phyloP scores from a whole-genome alignment of 352 stramenopile species.

The Phytophthora macrochlamydospora region DNA sequence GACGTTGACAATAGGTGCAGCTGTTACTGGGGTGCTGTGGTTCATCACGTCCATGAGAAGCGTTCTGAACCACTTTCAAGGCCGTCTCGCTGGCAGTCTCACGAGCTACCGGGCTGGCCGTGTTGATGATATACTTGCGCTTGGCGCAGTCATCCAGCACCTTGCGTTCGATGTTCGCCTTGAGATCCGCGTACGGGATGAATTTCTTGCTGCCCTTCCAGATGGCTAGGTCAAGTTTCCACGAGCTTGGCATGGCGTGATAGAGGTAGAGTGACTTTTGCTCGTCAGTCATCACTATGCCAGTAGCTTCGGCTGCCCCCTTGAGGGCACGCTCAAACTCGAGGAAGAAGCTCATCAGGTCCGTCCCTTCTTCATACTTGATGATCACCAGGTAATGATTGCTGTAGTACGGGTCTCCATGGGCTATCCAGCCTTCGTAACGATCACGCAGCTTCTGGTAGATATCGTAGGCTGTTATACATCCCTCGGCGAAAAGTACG shows the following conservation, averaged over 20 bases:
- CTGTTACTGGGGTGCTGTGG: not conserved
- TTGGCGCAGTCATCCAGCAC: not conserved
- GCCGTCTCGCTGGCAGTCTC: not conserved
- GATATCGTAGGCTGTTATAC: constrained; percentile 17
- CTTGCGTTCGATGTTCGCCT: not conserved
- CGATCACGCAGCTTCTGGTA: constrained; percentile 7
- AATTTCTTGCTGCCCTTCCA: constrained; percentile 44
- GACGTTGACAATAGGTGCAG: not conserved
- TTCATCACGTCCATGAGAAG: too few species aligned
- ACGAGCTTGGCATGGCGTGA: constrained; percentile 6
- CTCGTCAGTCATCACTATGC: constrained; percentile 4
- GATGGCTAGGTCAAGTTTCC: constrained; percentile 34
- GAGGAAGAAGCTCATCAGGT: constrained; percentile 10
- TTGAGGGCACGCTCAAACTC: constrained; percentile 12
- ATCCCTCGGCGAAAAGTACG: constrained; percentile 16
- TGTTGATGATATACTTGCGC: not conserved
- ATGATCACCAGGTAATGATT: constrained; percentile 10
- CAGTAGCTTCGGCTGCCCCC: constrained; percentile 2
- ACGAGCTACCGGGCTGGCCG: not conserved
- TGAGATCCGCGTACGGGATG: constrained; percentile 10
- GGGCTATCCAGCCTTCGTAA: constrained; percentile 6
- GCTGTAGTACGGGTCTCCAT: constrained; percentile 9
- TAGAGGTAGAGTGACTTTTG: constrained; percentile 12
- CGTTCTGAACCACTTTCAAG: not conserved
- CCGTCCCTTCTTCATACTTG: constrained; percentile 7